phyloP scores from a whole-genome alignment of 2,329 filamentous ascomycete species.

The Xylariaceae sp. region DNA sequence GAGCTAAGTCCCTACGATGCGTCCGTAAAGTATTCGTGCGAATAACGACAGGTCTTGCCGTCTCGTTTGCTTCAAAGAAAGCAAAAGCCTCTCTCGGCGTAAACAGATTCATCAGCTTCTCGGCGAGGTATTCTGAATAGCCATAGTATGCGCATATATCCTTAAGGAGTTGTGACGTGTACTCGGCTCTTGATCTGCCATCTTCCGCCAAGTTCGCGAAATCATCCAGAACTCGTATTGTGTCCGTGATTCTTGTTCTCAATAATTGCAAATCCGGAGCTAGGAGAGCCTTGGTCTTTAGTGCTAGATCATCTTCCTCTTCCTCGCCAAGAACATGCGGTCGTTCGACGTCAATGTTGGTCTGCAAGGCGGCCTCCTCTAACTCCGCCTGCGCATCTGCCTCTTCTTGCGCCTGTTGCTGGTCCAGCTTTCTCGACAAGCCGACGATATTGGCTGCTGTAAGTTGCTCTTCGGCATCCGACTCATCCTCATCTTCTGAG shows the following conservation, averaged over 20 bases:
- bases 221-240: slow-evolving; percentile 86
- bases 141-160: slow-evolving; percentile 97
- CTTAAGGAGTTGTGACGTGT: slow-evolving; percentile 81
- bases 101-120: slow-evolving; percentile 94
- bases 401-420: slow-evolving; percentile 74
- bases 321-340: slow-evolving; percentile 67
- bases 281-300: slow-evolving; percentile 65
- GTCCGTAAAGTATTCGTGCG: slow-evolving; percentile 92
- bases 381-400: slow-evolving; percentile 85
- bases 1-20: slow-evolving; percentile 78
- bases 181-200: slow-evolving; percentile 82
- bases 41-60: slow-evolving; percentile 88
- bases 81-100: slow-evolving; percentile 91
- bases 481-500: slow-evolving; percentile 91
- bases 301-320: slow-evolving; percentile 62
- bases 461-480: slow-evolving; percentile 84
- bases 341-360: slow-evolving; percentile 83
- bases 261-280: slow-evolving; percentile 90
- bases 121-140: slow-evolving; percentile 91
- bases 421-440: slow-evolving; percentile 81
- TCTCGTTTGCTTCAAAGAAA: slow-evolving; percentile 99
- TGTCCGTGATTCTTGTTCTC: slow-evolving; percentile 87
- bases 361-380: slow-evolving; percentile 83
- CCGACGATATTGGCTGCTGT: slow-evolving; percentile 97
- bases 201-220: slow-evolving; percentile 81